Percentiles rank a stretch among this genome's conserved stretches.
Conservation (phyloP, 2,329 filamentous ascomycete genomes). For the Fusarium drepaniforme region DNA sequence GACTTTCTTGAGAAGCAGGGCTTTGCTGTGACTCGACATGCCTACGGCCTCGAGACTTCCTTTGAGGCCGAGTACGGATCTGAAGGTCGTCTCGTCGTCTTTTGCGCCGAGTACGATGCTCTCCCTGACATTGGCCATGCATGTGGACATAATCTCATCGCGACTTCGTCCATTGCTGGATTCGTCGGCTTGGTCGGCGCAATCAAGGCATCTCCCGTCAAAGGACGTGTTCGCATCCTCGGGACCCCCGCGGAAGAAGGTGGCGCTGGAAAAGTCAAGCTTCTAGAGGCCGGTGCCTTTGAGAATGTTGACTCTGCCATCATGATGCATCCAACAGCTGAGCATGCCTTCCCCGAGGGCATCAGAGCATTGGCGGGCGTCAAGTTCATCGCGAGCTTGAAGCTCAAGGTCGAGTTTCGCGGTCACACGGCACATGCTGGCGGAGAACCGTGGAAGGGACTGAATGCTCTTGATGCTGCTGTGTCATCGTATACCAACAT, state of each 20-base stretch:
- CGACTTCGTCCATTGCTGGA: not conserved
- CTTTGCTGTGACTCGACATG: not conserved
- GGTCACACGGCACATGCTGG: not conserved
- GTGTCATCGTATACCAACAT: not conserved
- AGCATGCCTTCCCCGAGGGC: not conserved
- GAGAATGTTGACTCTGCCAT: not conserved
- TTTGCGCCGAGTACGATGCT: not conserved
- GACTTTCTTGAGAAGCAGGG: not conserved
- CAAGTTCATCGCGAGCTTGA: not conserved
- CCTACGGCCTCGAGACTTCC: not conserved
- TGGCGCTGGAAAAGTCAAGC: not conserved
- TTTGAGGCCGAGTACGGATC: not conserved
- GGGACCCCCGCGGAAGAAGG: not conserved
- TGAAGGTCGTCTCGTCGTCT: not conserved
- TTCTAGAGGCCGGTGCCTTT: not conserved
- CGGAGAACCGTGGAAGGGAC: not conserved
- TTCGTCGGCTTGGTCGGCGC: not conserved
- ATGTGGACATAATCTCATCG: not conserved
- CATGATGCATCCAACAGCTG: not conserved
- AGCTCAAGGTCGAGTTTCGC: not conserved
- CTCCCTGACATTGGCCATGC: not conserved
- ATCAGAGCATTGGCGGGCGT: not conserved
- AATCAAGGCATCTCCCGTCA: not conserved
- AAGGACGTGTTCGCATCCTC: not conserved
- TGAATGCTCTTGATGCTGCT: not conserved